These are phyloP conservation scores for Eimeria praecox DNA, from an alignment of 169 alveolate species.

Conservation along the genomic window DNA sequence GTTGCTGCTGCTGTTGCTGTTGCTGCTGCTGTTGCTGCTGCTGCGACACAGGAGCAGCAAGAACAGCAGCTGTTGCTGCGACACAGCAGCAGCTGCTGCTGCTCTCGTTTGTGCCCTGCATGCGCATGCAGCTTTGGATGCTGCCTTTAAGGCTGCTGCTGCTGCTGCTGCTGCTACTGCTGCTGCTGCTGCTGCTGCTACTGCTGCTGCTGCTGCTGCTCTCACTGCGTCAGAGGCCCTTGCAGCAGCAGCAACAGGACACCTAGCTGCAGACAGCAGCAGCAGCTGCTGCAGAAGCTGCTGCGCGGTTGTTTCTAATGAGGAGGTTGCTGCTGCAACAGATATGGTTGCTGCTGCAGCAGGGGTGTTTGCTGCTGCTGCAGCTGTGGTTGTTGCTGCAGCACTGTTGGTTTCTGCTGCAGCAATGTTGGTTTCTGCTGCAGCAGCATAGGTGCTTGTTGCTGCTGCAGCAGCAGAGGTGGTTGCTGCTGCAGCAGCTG, in stretches of 20 bases:
- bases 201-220: background rate
- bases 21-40: slow-evolving; percentile 29
- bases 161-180: slow-evolving; percentile 20
- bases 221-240: too few species aligned
- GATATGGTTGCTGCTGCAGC: background rate
- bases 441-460: background rate
- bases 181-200: background rate
- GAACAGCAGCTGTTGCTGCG: slow-evolving; percentile 3
- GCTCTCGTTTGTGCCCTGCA: background rate
- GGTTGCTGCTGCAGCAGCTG: background rate
- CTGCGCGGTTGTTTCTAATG: too few species aligned
- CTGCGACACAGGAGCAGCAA: too few species aligned
- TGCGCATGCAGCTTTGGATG: background rate
- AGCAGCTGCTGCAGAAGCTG: background rate
- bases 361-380: slow-evolving; percentile 10
- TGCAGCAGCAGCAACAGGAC: background rate
- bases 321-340: background rate
- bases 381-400: background rate
- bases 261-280: too few species aligned
- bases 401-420: background rate
- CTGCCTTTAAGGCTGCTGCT: background rate
- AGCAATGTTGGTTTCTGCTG: slow-evolving; percentile 2
- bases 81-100: too few species aligned
- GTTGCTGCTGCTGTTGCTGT: background rate
- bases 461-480: slow-evolving; percentile 25